Conservation (phyloP, 495 filamentous ascomycete species). For the Hypoxylon fuscum region DNA sequence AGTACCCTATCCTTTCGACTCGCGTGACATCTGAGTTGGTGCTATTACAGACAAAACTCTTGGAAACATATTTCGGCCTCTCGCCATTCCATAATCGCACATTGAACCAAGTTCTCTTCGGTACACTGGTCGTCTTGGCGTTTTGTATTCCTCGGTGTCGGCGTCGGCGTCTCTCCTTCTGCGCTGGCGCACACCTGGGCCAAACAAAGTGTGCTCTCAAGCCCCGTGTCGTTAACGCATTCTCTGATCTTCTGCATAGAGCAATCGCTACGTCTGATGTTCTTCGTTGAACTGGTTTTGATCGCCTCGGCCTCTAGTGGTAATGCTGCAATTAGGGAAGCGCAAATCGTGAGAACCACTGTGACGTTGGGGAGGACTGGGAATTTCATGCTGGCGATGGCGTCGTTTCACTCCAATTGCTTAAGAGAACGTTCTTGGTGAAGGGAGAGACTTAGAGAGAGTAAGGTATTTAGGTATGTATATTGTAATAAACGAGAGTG, state of each 20-base stretch:
- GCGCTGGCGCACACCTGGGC: constrained; percentile 24
- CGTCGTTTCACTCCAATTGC: background rate
- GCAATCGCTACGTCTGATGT: constrained; percentile 12
- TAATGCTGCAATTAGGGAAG: constrained; percentile 18
- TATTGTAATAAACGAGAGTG: constrained; percentile 29
- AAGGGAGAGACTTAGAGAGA: constrained; percentile 17
- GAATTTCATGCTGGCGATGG: constrained; percentile 23
- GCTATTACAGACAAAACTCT: constrained; percentile 32
- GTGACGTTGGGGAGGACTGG: constrained; percentile 16
- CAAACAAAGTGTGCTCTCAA: constrained; percentile 37
- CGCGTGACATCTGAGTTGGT: background rate
- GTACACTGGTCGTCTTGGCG: constrained; percentile 36
- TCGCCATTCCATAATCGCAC: constrained; percentile 33
- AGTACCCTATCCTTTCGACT: background rate
- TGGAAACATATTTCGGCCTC: constrained; percentile 36
- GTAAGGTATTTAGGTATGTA: constrained; percentile 15
- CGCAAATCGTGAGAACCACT: constrained; percentile 16
- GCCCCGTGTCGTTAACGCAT: constrained; percentile 33
- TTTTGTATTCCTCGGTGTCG: constrained; percentile 9
- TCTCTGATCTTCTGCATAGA: constrained; percentile 24
- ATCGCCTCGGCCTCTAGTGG: constrained; percentile 12
- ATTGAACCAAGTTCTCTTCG: constrained; percentile 36
- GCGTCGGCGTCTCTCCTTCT: background rate
- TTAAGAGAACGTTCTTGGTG: constrained; percentile 18
- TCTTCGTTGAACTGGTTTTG: background rate